Evolutionary conservation across 2,329 filamentous ascomycete genomes (phyloP), one percentile per base, ranked within the genome.

Genomic region (Colletotrichum horii): DNA sequence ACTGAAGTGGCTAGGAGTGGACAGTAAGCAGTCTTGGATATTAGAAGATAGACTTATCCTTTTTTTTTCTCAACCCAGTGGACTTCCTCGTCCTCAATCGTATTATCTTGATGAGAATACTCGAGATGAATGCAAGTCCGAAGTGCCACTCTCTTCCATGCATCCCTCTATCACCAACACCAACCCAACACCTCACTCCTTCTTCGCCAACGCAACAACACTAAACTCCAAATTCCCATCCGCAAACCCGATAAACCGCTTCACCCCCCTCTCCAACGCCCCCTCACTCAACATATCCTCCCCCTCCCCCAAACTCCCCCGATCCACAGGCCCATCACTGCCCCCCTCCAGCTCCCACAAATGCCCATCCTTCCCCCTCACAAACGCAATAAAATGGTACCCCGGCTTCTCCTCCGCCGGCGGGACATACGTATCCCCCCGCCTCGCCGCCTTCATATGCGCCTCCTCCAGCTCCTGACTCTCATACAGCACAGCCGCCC

Each of bases 291-390:
- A 81, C 69, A 93, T 88, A 83, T 94, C 92, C 72, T 93, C 91
- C 5, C 87, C 89, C 2, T 87, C 87, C 2, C 74, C 83, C 73
- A 94, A 82, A 16, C 77, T 70, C 0, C 92, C 93, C 16, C 94
- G 88, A 78, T 95, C 91, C 61, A 96, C 84, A 1, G 95, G 95
- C 0, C 95, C 95, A 79, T 93, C 94, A 65, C 94, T 88, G 26
- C 89, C 84, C 1, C 95, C 95, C 84, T 97, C 95, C 80, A 97
- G 84, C 85, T 97, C 95, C 92, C 94, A 97, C 56, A 97, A 81
- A 71, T 87, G 87, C 8, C 90, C 89, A 70, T 93, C 90, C 79
- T 90, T 88, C 5, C 86, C 87, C 84, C 94, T 95, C 65, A 96
- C 92, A 81, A 96, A 97, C 56, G 94, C 94, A 52, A 97, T 93